Conservation (phyloP, 129 eudicot species). For the Ambrosia artemisiifolia region DNA sequence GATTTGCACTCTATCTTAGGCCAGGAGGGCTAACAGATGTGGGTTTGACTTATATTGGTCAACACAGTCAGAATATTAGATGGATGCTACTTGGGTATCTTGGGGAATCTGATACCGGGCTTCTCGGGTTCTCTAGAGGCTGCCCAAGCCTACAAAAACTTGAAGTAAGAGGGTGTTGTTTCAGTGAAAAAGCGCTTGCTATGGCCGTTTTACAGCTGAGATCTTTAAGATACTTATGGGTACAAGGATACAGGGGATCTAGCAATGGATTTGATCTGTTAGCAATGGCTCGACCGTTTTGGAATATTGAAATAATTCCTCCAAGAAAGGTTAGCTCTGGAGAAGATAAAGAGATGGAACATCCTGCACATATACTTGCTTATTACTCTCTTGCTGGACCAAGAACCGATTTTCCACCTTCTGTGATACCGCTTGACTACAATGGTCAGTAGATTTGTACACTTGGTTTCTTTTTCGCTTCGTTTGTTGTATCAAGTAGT, state of each 20-base stretch:
- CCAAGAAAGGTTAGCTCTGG: conserved; percentile 44
- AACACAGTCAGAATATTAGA: conserved; percentile 58
- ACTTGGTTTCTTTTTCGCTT: not conserved
- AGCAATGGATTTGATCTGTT: conserved; percentile 48
- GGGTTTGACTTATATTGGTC: conserved; percentile 76
- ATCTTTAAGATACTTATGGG: conserved; percentile 86
- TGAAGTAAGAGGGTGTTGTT: conserved; percentile 72
- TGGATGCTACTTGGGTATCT: conserved; percentile 88
- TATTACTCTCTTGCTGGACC: conserved; percentile 94
- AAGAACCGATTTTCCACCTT: conserved; percentile 69
- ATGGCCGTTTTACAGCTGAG: conserved; percentile 51
- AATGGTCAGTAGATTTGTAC: conserved; percentile 27
- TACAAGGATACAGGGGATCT: conserved; percentile 70
- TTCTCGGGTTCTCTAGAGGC: conserved; percentile 68
- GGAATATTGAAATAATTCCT: conserved; percentile 96
- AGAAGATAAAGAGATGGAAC: conserved; percentile 39
- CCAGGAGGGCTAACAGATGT: conserved; percentile 72
- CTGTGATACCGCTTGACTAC: conserved; percentile 48
- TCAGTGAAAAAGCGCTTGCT: conserved; percentile 79
- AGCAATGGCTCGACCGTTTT: conserved; percentile 74
- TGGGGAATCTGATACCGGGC: conserved; percentile 76
- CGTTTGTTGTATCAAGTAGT: conserved; percentile 20
- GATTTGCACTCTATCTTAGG: conserved; percentile 80
- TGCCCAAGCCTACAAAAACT: conserved; percentile 76
- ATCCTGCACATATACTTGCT: conserved; percentile 86